Percentiles rank a stretch among this genome's conserved stretches.
phyloP scores from a whole-genome alignment of 345 rosid genomes.

The Pistacia integerrima region DNA sequence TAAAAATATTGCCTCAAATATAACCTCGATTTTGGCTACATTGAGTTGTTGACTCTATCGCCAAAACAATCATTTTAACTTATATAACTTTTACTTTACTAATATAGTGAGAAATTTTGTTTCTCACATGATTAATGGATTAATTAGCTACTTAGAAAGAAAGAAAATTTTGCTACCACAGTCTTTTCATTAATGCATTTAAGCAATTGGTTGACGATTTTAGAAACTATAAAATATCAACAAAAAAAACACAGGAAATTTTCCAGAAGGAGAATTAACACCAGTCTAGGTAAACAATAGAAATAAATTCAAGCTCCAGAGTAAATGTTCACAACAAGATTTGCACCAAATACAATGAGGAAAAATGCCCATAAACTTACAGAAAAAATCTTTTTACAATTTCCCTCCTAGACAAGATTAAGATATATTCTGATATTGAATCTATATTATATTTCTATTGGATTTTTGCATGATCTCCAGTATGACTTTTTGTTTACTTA shows the following conservation, averaged over 20 bases:
- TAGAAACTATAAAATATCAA: conserved; percentile 1
- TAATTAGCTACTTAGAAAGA: neutral
- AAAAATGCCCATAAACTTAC: neutral
- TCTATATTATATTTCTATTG: conserved; percentile 2
- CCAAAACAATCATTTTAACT: neutral
- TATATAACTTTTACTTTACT: neutral
- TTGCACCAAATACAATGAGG: neutral
- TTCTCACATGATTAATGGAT: neutral
- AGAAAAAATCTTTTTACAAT: neutral
- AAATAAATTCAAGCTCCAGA: neutral
- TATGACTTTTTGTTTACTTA: neutral
- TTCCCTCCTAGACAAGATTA: neutral
- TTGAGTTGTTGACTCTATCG: neutral
- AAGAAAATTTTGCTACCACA: neutral
- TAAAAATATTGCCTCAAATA: neutral
- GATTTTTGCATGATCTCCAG: neutral
- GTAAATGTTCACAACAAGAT: neutral
- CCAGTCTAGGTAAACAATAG: neutral
- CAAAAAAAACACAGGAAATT: neutral
- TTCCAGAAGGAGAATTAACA: neutral
- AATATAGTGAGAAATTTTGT: conserved; percentile 2
- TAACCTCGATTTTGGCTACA: neutral
- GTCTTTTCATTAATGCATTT: neutral
- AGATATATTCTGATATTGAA: neutral
- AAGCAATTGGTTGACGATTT: neutral